Evolutionary conservation across 1,284 basidiomycete genomes (phyloP).

Genomic region (Gymnopus androsaceus): DNA sequence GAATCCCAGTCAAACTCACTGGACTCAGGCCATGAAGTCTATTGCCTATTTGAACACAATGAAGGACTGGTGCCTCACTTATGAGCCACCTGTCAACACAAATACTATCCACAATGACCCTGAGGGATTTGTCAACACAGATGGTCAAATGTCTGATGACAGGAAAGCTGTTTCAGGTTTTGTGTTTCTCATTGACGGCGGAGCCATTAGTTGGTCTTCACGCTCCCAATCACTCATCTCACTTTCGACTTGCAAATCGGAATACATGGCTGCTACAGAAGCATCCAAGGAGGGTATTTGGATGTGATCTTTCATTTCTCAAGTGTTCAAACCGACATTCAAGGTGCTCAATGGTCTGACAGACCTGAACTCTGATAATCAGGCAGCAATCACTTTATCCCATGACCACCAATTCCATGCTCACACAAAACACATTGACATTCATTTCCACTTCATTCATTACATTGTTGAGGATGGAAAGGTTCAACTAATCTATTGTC

Average conservation of each 20-base stretch:
- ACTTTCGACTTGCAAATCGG: constrained; percentile 1
- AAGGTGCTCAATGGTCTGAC: not conserved
- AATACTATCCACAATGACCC: too few species aligned
- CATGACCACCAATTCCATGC: not conserved
- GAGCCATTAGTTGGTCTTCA: too few species aligned
- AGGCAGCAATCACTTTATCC: not conserved
- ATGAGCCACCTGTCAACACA: too few species aligned
- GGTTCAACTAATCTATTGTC: constrained; percentile 23
- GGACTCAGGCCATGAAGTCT: constrained; percentile 17
- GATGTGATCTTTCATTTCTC: not conserved
- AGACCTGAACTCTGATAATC: not conserved
- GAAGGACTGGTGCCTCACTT: too few species aligned
- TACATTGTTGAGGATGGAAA: constrained; percentile 28
- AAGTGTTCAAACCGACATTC: constrained; percentile 1
- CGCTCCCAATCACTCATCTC: too few species aligned
- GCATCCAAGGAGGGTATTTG: constrained; percentile 2
- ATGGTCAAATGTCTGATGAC: too few species aligned
- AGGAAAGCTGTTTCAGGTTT: too few species aligned
- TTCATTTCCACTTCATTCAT: constrained; percentile 31
- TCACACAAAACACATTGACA: constrained; percentile 3
- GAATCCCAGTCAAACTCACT: constrained; percentile 22
- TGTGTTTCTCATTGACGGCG: too few species aligned
- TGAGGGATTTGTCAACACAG: too few species aligned
- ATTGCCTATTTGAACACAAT: too few species aligned
- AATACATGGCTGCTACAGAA: constrained; percentile 4